Conservation (phyloP, 1,284 basidiomycete genomes). For the Cryptococcus sp. region DNA sequence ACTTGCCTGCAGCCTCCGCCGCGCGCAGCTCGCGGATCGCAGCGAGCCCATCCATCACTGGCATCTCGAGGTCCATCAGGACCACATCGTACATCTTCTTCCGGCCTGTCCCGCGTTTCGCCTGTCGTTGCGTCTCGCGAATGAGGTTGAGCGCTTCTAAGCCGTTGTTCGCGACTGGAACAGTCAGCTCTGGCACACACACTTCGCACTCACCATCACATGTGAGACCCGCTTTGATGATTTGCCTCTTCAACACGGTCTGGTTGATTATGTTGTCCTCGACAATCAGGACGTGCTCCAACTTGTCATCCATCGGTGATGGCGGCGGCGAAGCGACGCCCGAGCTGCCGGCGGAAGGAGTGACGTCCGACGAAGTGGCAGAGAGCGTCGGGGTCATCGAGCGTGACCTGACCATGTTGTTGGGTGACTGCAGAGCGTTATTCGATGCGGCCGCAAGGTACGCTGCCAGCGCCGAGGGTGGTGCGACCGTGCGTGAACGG, state of each 20-base stretch:
- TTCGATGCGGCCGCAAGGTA: background rate
- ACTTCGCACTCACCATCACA: slow-evolving; percentile 16
- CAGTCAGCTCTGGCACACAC: background rate
- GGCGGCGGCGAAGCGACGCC: background rate
- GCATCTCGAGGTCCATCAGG: slow-evolving; percentile 40
- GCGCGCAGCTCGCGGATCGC: slow-evolving; percentile 23
- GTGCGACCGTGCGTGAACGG: slow-evolving; percentile 12
- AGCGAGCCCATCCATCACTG: slow-evolving; percentile 29
- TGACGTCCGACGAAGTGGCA: background rate
- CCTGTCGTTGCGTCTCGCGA: slow-evolving; percentile 8
- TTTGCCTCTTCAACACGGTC: slow-evolving; percentile 47
- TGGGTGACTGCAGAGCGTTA: background rate
- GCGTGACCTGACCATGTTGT: background rate
- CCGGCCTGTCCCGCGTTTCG: background rate
- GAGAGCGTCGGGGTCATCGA: slow-evolving; percentile 6
- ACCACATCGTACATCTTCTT: slow-evolving; percentile 22
- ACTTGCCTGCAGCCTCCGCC: slow-evolving; percentile 17
- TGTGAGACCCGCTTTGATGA: slow-evolving; percentile 39
- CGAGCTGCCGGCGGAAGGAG: background rate
- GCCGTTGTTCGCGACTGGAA: slow-evolving; percentile 43
- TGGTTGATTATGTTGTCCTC: slow-evolving; percentile 54
- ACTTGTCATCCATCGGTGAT: background rate
- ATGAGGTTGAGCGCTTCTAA: slow-evolving; percentile 43
- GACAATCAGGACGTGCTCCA: slow-evolving; percentile 23
- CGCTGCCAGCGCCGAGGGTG: background rate